phyloP scores from a whole-genome alignment of 257 asterid genomes.

The Haberlea rhodopensis region DNA sequence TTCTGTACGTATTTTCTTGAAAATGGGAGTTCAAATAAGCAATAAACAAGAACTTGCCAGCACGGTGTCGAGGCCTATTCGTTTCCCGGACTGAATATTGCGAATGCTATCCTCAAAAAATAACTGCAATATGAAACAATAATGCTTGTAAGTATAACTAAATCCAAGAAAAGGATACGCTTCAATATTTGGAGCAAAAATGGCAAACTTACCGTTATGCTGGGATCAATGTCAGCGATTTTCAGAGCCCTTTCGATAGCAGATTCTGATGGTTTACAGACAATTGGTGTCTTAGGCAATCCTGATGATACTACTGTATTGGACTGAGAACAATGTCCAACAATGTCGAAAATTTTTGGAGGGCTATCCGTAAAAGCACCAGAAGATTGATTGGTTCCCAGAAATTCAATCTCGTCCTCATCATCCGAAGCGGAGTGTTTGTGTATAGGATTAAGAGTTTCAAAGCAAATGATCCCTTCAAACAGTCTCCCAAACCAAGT shows the following conservation, averaged over 20 bases:
- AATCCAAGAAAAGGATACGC: neutral
- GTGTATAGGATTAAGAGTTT: conserved; percentile 80
- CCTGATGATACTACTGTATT: conserved; percentile 37
- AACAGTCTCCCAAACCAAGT: conserved; percentile 84
- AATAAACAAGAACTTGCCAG: conserved; percentile 46
- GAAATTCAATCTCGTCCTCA: conserved; percentile 72
- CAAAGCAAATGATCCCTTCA: conserved; percentile 92
- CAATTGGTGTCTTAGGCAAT: conserved; percentile 81
- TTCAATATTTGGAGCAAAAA: neutral
- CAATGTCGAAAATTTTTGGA: conserved; percentile 62
- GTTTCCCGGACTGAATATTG: conserved; percentile 78
- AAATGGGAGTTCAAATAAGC: neutral
- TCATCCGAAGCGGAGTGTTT: conserved; percentile 66
- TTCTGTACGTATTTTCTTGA: too few relatives aligned
- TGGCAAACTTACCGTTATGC: conserved; percentile 61
- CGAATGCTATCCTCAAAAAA: conserved; percentile 93
- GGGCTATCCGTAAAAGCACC: conserved; percentile 19
- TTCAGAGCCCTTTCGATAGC: conserved; percentile 78
- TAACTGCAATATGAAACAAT: conserved; percentile 42
- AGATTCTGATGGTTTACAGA: conserved; percentile 82
- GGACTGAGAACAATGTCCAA: conserved; percentile 66
- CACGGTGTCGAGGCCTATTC: conserved; percentile 76
- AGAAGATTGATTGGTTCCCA: conserved; percentile 36
- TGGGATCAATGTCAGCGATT: conserved; percentile 74
- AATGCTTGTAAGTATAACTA: conserved; percentile 5